Conservation (phyloP, 257 asterid species). For the Eustoma russellianum region DNA sequence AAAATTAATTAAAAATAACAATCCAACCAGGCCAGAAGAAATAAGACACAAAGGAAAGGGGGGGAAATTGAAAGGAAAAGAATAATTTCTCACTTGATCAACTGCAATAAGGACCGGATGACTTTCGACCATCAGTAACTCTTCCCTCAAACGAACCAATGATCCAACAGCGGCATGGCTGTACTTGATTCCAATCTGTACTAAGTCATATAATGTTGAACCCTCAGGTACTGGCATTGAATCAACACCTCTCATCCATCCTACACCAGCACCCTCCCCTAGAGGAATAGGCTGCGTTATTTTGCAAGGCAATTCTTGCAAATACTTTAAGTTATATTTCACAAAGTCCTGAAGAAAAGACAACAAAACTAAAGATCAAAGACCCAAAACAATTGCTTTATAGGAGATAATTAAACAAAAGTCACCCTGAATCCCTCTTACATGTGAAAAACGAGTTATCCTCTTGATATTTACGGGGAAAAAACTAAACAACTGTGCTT, state of each 20-base stretch:
- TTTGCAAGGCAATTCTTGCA: slow-evolving; percentile 62
- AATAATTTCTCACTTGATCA: slow-evolving; percentile 62
- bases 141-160: slow-evolving; percentile 82
- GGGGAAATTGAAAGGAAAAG: slow-evolving; percentile 3
- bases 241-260: slow-evolving; percentile 58
- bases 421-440: not conserved
- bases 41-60: slow-evolving; percentile 1
- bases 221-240: slow-evolving; percentile 55
- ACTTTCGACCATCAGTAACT: slow-evolving; percentile 66
- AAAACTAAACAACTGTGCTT: too few species aligned
- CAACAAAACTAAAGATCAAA: slow-evolving; percentile 7
- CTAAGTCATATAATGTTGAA: slow-evolving; percentile 61
- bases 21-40: not conserved
- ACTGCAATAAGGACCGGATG: slow-evolving; percentile 90
- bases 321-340: slow-evolving; percentile 53
- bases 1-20: slow-evolving; percentile 7
- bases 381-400: not conserved
- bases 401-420: not conserved
- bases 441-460: not conserved
- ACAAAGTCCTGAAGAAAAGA: slow-evolving; percentile 52
- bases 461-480: too few species aligned
- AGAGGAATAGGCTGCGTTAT: slow-evolving; percentile 59
- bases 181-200: slow-evolving; percentile 56
- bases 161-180: slow-evolving; percentile 88
- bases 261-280: slow-evolving; percentile 98